Evolutionary conservation across 2,329 filamentous ascomycete species (phyloP).

Genomic region (Botrytis tulipae): DNA sequence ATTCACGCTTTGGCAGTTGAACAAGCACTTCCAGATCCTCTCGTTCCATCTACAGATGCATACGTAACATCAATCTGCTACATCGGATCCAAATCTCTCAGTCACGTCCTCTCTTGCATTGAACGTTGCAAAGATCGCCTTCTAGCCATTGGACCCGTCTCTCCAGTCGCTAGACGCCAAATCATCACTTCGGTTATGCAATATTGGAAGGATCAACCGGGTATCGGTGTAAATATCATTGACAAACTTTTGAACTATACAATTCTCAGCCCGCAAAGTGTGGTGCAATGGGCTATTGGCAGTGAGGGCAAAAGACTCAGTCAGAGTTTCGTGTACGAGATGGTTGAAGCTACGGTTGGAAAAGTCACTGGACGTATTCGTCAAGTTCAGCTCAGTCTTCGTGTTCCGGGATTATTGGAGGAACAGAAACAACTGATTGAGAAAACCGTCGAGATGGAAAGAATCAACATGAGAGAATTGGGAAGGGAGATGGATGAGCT

Average conservation of each 20-base stretch:
- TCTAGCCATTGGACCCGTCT: constrained; percentile 71
- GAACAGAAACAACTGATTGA: constrained; percentile 52
- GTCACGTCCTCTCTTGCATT: constrained; percentile 92
- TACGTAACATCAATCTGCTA: constrained; percentile 92
- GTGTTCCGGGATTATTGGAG: constrained; percentile 53
- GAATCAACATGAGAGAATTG: constrained; percentile 71
- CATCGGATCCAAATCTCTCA: constrained; percentile 92
- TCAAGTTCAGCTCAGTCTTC: constrained; percentile 68
- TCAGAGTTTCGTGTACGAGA: constrained; percentile 79
- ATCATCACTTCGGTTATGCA: constrained; percentile 87
- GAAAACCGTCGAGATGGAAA: constrained; percentile 67
- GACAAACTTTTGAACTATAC: constrained; percentile 98
- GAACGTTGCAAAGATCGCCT: constrained; percentile 91
- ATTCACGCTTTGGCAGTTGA: constrained; percentile 78
- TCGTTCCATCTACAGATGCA: constrained; percentile 86
- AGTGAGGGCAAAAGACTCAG: constrained; percentile 63
- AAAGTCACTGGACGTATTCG: constrained; percentile 87
- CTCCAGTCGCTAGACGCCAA: constrained; percentile 74
- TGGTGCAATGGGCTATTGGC: constrained; percentile 84
- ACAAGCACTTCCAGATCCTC: constrained; percentile 66
- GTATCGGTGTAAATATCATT: constrained; percentile 86
- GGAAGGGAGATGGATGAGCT: constrained; percentile 80
- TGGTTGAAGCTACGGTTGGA: constrained; percentile 81
- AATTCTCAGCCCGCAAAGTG: constrained; percentile 80
- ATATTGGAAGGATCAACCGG: constrained; percentile 92